Conservation (phyloP, 179 eudicot species). For the Heliamphora pulchella region DNA sequence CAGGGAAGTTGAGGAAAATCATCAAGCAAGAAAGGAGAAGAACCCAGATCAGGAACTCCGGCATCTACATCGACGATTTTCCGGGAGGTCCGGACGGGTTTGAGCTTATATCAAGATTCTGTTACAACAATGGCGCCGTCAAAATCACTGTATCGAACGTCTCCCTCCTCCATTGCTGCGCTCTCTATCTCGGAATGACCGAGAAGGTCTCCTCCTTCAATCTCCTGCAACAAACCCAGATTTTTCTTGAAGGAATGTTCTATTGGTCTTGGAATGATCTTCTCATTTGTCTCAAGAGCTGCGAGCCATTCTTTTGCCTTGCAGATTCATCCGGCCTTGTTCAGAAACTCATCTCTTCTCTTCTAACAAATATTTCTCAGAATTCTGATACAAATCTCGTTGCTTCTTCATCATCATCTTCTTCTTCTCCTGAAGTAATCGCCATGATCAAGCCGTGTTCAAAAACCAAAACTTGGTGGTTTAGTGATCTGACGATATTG, state of each 20-base stretch:
- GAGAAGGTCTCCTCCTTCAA: constrained; percentile 32
- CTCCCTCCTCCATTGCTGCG: constrained; percentile 47
- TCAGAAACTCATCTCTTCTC: constrained; percentile 46
- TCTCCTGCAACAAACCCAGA: constrained; percentile 48
- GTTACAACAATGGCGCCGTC: constrained; percentile 49
- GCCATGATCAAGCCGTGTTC: constrained; percentile 2
- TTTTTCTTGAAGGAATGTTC: constrained; percentile 48
- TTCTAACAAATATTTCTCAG: constrained; percentile 59
- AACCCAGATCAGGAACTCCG: constrained; percentile 27
- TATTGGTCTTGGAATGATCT: constrained; percentile 64
- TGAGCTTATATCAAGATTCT: constrained; percentile 59
- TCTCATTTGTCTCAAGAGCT: constrained; percentile 35
- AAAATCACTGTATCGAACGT: constrained; percentile 42
- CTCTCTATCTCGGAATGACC: constrained; percentile 45
- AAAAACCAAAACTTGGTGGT: constrained; percentile 57
- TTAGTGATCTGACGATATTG: constrained; percentile 54
- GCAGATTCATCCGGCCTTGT: constrained; percentile 52
- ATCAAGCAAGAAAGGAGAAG: constrained; percentile 43
- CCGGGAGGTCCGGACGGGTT: constrained; percentile 70
- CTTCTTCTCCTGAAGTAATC: constrained; percentile 38
- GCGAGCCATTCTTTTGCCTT: constrained; percentile 31
- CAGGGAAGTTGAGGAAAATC: constrained; percentile 44
- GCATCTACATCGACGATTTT: constrained; percentile 39
- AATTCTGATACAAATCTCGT: constrained; percentile 38
- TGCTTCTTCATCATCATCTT: constrained; percentile 34